Conservation (phyloP, 1,284 basidiomycete genomes). For the Heterobasidion parviporum region DNA sequence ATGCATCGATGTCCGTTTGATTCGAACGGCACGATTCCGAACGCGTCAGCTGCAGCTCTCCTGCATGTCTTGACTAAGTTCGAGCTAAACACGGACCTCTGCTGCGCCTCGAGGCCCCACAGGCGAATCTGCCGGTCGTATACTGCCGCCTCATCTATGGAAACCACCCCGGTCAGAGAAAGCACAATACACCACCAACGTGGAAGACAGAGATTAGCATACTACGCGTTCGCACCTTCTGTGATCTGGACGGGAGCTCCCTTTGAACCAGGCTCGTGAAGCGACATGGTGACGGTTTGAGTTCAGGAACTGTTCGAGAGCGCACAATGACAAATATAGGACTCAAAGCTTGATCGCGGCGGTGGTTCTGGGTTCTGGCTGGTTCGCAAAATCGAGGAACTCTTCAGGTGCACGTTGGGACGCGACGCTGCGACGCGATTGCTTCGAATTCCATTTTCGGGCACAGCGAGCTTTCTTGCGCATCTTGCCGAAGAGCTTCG, state of each 20-base stretch:
- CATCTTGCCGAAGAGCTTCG: background rate
- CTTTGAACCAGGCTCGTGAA: conserved; percentile 23
- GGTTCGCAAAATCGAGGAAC: too few relatives aligned
- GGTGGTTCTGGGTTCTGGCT: background rate
- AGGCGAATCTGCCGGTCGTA: conserved; percentile 97
- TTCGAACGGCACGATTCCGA: background rate
- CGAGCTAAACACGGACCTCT: conserved; percentile 50
- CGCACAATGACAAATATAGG: background rate
- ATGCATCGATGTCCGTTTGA: background rate
- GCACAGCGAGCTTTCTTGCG: background rate
- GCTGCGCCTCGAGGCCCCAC: conserved; percentile 97
- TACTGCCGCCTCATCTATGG: conserved; percentile 71
- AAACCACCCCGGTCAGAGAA: conserved; percentile 4
- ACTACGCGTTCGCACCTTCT: conserved; percentile 25
- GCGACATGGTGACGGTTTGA: conserved; percentile 18
- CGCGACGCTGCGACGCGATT: background rate
- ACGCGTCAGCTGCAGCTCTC: background rate
- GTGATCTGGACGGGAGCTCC: conserved; percentile 31
- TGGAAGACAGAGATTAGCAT: background rate
- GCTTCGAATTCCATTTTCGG: background rate
- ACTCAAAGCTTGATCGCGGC: background rate
- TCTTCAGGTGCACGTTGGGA: too few relatives aligned
- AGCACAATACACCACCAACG: background rate
- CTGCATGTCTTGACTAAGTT: background rate
- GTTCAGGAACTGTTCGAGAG: background rate